phyloP scores from a whole-genome alignment of 495 filamentous ascomycete species.

The Cladorrhinum samala region DNA sequence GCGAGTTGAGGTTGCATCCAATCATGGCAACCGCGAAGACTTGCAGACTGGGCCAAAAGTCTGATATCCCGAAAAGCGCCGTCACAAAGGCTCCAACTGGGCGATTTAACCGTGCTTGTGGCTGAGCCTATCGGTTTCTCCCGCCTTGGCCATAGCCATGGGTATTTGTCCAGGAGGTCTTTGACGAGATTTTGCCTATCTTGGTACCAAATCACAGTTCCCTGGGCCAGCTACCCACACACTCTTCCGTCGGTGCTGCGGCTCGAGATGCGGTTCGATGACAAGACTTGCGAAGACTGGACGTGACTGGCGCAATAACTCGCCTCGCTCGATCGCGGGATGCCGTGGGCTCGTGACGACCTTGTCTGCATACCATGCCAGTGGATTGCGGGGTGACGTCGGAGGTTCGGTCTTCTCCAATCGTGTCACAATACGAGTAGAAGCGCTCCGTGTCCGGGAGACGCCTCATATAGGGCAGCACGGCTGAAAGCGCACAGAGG shows the following conservation, averaged over 20 bases:
- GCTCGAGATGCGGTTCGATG: background rate
- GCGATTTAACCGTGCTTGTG: slow-evolving; percentile 11
- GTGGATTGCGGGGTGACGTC: background rate
- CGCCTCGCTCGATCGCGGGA: background rate
- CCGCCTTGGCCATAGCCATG: slow-evolving; percentile 13
- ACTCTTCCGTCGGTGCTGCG: background rate
- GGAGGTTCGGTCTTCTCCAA: no score
- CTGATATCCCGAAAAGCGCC: background rate
- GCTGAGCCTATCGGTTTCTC: slow-evolving; percentile 13
- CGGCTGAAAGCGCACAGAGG: no score
- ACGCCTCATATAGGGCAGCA: no score
- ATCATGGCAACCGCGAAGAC: no score
- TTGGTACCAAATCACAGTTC: slow-evolving; percentile 3
- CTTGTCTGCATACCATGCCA: background rate
- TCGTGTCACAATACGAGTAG: no score
- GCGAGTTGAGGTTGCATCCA: background rate
- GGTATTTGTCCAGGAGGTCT: slow-evolving; percentile 1
- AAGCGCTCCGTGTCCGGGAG: no score
- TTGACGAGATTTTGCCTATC: slow-evolving; percentile 12
- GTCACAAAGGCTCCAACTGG: background rate
- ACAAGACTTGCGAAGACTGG: background rate
- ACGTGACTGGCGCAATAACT: background rate
- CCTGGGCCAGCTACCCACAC: background rate
- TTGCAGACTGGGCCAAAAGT: background rate
- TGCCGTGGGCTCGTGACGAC: background rate